Evolutionary conservation across 2,329 filamentous ascomycete genomes (phyloP), one percentile per base, ranked within the genome.

Genomic region (Incumbomyces delicatus): DNA sequence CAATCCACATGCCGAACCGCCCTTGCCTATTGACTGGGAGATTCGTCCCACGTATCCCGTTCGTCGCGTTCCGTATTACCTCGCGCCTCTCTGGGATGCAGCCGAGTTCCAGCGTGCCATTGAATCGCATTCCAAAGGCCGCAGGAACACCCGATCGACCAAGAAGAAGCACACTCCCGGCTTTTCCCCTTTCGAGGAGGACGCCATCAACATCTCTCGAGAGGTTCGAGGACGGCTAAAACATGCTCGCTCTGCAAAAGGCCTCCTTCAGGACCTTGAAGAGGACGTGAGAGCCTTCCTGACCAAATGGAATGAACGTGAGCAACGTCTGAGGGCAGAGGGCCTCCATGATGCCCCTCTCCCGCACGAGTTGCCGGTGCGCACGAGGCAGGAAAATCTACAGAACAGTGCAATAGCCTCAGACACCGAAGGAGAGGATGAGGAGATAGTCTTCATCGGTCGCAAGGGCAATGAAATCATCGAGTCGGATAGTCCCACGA

Each of bases 381-480:
- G 46, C 31, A 20, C 41, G 31, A 53, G 29, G 45, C 50, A 20
- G 48, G 52, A 47, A 29, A 46, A 14, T 47, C 27, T 10, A 33
- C 42, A 22, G 5, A 17, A 35, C 31, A 29, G n/a, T 14, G 33
- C 31, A 3, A 35, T 36, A 27, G 51, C 17, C 13, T 17, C 30
- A 27, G 47, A 51, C 48, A 53, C 33, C 44, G 50, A 43, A 11
- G 57, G 50, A 10, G 73, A 76, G 45, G 87, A 94, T 51, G 88
- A 95, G 52, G 87, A 95, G 67, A 87, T 95, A 54, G 88, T 95
- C 10, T 95, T 95, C 63, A 80, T 94, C 4, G 89, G 86, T 1
- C 70, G 78, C 8, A 77, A 80, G 47, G 75, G 77, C 58, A 62
- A 80, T 68, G 22, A 27, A 8, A 27, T 27, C 22, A 74, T 82